A percentile compares a stretch with the other conserved stretches of the same genome.
phyloP scores from a whole-genome alignment of 2,329 filamentous ascomycete species.

The Keithomyces neogunnii region DNA sequence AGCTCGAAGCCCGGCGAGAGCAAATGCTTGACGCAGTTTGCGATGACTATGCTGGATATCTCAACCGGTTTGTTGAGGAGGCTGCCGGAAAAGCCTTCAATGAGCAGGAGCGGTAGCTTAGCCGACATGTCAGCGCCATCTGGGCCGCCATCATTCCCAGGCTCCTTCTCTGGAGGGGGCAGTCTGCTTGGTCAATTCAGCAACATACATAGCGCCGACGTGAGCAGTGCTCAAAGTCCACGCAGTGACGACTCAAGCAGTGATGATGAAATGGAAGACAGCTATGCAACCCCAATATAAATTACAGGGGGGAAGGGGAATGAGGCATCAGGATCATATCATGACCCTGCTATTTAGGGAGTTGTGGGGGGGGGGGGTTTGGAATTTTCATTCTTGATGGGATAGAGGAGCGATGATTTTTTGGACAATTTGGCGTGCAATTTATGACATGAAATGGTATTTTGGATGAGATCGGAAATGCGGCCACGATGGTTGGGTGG shows the following conservation, averaged over 20 bases:
- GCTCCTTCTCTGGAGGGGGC: slow-evolving; percentile 21
- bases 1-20: slow-evolving; percentile 63
- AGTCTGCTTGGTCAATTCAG: slow-evolving; percentile 32
- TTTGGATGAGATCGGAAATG: too few species aligned
- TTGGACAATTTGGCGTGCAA: too few species aligned
- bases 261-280: slow-evolving; percentile 44
- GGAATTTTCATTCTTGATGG: neutral
- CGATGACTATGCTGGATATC: slow-evolving; percentile 71
- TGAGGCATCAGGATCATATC: too few species aligned
- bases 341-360: neutral
- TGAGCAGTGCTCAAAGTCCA: slow-evolving; percentile 44
- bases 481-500: too few species aligned
- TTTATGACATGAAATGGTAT: too few species aligned
- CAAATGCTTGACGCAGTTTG: slow-evolving; percentile 54
- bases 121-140: slow-evolving; percentile 34
- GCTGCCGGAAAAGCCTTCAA: slow-evolving; percentile 61
- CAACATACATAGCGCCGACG: slow-evolving; percentile 37
- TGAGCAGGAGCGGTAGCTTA: slow-evolving; percentile 46
- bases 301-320: neutral
- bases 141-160: slow-evolving; percentile 14
- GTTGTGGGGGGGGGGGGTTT: too few species aligned
- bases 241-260: slow-evolving; percentile 40
- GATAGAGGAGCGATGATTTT: neutral
- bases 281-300: slow-evolving; percentile 16
- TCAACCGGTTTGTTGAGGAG: slow-evolving; percentile 60